Evolutionary conservation across 2,329 filamentous ascomycete genomes (phyloP).

Genomic region (Epichloe typhina): DNA sequence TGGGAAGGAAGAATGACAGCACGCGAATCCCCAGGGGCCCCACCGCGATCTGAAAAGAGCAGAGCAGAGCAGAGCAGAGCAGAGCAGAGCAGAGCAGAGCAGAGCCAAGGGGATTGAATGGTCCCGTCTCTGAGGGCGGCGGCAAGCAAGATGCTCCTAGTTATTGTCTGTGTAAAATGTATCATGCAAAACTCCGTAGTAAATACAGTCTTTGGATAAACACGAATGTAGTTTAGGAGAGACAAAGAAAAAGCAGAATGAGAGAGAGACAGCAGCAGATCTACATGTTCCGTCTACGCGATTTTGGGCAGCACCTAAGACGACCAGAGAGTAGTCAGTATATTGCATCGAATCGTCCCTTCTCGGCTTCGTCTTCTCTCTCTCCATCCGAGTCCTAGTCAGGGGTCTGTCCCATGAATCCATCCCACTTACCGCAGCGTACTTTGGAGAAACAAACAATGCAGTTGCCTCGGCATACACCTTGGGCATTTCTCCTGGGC

Average conservation of each 20-base stretch:
- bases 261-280: not conserved
- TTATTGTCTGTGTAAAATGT: not conserved
- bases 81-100: not conserved
- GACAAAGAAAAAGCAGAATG: not conserved
- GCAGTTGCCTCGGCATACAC: slow-evolving; percentile 73
- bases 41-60: not conserved
- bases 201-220: not conserved
- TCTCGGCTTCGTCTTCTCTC: no score
- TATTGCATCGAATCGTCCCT: not conserved
- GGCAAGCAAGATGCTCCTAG: no score
- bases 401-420: no score
- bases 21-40: no score
- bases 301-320: not conserved
- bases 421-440: slow-evolving; percentile 51
- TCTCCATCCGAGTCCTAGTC: not conserved
- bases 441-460: slow-evolving; percentile 78
- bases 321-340: not conserved
- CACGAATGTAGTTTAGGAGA: not conserved
- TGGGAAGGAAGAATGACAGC: no score
- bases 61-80: not conserved
- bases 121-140: no score
- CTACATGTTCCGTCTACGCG: not conserved
- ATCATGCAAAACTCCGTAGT: not conserved
- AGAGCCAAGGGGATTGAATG: not conserved
- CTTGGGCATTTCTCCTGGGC: slow-evolving; percentile 45